phyloP scores from a whole-genome alignment of 768 basidiomycete genomes.

The Amylocystis lapponica region DNA sequence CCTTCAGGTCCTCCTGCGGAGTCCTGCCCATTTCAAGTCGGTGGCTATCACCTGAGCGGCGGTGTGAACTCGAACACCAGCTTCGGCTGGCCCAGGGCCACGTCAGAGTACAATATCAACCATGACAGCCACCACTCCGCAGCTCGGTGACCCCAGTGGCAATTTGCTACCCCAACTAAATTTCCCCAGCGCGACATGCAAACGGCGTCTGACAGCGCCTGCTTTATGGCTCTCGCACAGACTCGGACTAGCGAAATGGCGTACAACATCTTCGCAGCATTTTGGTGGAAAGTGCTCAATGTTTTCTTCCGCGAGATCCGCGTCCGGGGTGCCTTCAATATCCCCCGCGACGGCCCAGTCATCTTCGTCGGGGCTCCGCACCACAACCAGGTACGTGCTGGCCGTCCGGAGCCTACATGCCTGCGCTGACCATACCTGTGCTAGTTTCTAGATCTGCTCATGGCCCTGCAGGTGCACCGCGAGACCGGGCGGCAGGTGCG shows the following conservation, averaged over 20 bases:
- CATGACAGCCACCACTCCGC: too few species aligned
- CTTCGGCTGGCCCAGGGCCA: too few species aligned
- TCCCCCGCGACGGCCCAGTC: conserved; percentile 84
- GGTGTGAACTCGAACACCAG: too few species aligned
- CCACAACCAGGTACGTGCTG: conserved; percentile 19
- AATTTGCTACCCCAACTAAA: too few species aligned
- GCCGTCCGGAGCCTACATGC: neutral
- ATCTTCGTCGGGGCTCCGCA: conserved; percentile 69
- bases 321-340: conserved; percentile 90
- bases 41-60: too few species aligned
- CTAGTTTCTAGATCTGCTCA: conserved; percentile 90
- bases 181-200: too few species aligned
- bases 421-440: neutral
- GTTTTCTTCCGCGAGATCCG: conserved; percentile 97
- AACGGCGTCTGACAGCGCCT: too few species aligned
- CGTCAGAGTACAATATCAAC: too few species aligned
- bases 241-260: too few species aligned
- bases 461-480: conserved; percentile 78
- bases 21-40: too few species aligned
- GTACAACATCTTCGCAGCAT: conserved; percentile 65
- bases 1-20: neutral
- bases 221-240: too few species aligned
- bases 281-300: conserved; percentile 80
- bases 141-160: too few species aligned
- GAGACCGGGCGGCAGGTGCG: conserved; percentile 79